These are phyloP conservation scores for Ballota nigra DNA, from an alignment of 257 asterid genomes.

Conservation along the genomic window DNA sequence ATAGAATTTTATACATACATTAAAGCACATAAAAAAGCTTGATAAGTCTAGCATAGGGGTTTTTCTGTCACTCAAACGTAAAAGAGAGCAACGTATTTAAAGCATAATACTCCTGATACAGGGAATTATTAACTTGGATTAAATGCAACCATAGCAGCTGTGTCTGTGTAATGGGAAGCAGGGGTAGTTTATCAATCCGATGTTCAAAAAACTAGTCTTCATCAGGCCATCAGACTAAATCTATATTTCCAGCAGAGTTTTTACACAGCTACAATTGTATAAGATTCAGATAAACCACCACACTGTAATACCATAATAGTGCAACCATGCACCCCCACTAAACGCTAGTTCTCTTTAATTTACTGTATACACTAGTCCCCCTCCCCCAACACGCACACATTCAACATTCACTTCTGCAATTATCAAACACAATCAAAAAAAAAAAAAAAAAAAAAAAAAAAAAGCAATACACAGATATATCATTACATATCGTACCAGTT, in stretches of 20 bases:
- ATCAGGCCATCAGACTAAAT: background rate
- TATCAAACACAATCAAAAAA: background rate
- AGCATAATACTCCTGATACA: background rate
- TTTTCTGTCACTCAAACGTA: background rate
- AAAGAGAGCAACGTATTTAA: background rate
- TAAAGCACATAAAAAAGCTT: background rate
- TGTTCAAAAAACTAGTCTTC: background rate
- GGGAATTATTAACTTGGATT: background rate
- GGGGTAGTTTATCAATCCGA: background rate
- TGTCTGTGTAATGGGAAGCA: background rate
- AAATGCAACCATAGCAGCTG: background rate
- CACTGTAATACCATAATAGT: background rate
- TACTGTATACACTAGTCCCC: background rate
- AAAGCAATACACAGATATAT: background rate
- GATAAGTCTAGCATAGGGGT: background rate
- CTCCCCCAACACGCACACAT: background rate
- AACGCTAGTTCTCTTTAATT: background rate
- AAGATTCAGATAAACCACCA: background rate
- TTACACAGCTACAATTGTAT: background rate
- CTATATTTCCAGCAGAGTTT: background rate
- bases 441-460: too few species aligned
- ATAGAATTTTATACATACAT: background rate
- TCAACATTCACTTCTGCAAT: conserved; percentile 7
- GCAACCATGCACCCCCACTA: background rate
- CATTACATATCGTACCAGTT: conserved; percentile 60